Percentiles rank a stretch among this genome's conserved stretches.
phyloP scores from a whole-genome alignment of 139 green algal species.

The Ostreobium quekettii region DNA sequence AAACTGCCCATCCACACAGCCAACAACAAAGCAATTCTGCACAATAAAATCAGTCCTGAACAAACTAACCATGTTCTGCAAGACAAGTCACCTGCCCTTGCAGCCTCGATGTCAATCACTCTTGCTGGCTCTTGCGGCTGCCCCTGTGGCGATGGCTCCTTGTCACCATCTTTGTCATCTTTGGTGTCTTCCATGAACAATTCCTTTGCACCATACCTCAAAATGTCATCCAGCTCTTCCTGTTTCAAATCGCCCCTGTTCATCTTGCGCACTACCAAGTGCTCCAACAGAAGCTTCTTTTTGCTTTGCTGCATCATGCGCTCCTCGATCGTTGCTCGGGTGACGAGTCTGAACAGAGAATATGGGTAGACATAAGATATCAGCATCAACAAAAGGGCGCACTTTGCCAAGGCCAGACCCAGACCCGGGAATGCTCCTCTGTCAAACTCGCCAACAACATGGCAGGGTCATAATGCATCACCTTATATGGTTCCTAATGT shows the following conservation, averaged over 20 bases:
- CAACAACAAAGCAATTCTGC: not conserved
- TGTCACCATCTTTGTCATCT: not conserved
- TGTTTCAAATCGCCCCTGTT: slow-evolving; percentile 45
- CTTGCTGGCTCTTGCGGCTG: not conserved
- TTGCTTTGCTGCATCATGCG: slow-evolving; percentile 78
- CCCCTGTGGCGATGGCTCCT: not conserved
- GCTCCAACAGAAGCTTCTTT: slow-evolving; percentile 80
- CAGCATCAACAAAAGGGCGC: too few species aligned
- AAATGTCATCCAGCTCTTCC: slow-evolving; percentile 75
- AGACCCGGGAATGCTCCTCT: too few species aligned
- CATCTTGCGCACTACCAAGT: slow-evolving; percentile 70
- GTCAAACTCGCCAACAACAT: too few species aligned
- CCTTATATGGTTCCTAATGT: too few species aligned
- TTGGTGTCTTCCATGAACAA: slow-evolving; percentile 38
- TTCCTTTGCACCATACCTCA: slow-evolving; percentile 51
- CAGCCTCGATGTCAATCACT: not conserved
- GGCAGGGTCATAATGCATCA: too few species aligned
- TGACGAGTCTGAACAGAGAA: slow-evolving; percentile 67
- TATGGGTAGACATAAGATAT: too few species aligned
- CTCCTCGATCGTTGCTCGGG: slow-evolving; percentile 74
- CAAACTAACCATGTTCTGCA: not conserved
- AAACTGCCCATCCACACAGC: not conserved
- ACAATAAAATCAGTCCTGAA: not conserved
- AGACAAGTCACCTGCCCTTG: slow-evolving; percentile 5
- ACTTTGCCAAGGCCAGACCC: too few species aligned